Conservation (phyloP, 352 stramenopile species). For the Phytophthora aleatoria region DNA sequence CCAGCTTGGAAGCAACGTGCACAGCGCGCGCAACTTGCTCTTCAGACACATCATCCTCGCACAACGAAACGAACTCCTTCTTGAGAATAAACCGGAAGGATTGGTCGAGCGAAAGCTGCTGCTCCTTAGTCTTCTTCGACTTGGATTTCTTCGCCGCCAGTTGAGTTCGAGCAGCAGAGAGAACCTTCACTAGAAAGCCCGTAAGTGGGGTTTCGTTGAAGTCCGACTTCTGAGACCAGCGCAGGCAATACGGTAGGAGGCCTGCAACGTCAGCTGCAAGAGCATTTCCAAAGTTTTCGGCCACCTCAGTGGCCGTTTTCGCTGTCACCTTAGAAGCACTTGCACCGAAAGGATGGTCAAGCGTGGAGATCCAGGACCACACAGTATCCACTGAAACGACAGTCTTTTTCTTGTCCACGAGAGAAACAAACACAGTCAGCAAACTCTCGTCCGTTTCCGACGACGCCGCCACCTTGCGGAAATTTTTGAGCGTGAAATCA, state of each 20-base stretch:
- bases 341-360: conserved; percentile 62
- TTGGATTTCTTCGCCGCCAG: conserved; percentile 38
- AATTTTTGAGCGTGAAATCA: conserved; percentile 58
- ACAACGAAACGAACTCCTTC: conserved; percentile 66
- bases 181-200: conserved; percentile 61
- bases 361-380: conserved; percentile 45
- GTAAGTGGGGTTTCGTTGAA: conserved; percentile 54
- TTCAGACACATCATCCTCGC: conserved; percentile 32
- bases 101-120: conserved; percentile 48
- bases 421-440: conserved; percentile 65
- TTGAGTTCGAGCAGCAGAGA: conserved; percentile 48
- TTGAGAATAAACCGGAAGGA: conserved; percentile 64
- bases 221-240: conserved; percentile 61
- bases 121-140: conserved; percentile 45
- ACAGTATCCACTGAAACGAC: conserved; percentile 42
- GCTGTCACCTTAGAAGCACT: conserved; percentile 20
- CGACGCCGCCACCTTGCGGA: conserved; percentile 32
- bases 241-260: conserved; percentile 63
- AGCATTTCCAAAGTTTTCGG: conserved; percentile 45
- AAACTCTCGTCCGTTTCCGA: conserved; percentile 58
- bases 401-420: conserved; percentile 39
- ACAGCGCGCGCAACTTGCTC: conserved; percentile 29
- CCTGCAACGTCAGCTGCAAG: conserved; percentile 43
- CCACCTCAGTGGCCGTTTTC: conserved; percentile 31
- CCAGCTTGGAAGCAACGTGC: conserved; percentile 56